These are phyloP conservation scores for Kazachstania africana DNA, from an alignment of 805 yeast genomes.

Conservation along the genomic window DNA sequence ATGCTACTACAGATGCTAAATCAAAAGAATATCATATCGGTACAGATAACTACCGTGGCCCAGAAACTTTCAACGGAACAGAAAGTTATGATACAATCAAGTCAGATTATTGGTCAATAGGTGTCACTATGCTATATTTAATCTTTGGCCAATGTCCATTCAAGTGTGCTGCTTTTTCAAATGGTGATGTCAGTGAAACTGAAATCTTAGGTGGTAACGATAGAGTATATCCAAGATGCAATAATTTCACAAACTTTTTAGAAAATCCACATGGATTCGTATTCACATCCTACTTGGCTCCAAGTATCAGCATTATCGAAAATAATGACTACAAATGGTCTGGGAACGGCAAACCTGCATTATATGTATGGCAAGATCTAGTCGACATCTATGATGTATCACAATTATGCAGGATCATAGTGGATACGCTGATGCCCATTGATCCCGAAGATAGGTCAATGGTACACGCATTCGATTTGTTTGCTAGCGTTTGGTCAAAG, in stretches of 20 bases:
- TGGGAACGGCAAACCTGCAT: slow-evolving; percentile 5
- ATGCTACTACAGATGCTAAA: slow-evolving; percentile 33
- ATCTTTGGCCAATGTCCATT: slow-evolving; percentile 82
- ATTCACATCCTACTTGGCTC: slow-evolving; percentile 14
- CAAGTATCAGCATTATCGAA: slow-evolving; percentile 7
- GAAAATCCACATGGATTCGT: slow-evolving; percentile 14
- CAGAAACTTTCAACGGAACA: slow-evolving; percentile 49
- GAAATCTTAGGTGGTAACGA: background rate
- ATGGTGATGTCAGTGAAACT: background rate
- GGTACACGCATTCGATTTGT: slow-evolving; percentile 3
- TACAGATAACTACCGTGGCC: slow-evolving; percentile 86
- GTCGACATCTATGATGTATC: slow-evolving; percentile 5
- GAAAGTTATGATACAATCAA: slow-evolving; percentile 52
- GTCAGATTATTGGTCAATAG: slow-evolving; percentile 83
- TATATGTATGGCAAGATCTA: slow-evolving; percentile 11
- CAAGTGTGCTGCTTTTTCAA: slow-evolving; percentile 23
- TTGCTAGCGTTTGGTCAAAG: slow-evolving; percentile 8
- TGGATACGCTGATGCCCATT: slow-evolving; percentile 6
- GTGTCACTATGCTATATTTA: slow-evolving; percentile 66
- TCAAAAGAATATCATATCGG: slow-evolving; percentile 40
- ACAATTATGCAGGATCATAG: slow-evolving; percentile 8
- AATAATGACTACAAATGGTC: slow-evolving; percentile 2
- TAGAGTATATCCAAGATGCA: slow-evolving; percentile 1
- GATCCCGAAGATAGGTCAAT: slow-evolving; percentile 8
- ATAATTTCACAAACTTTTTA: slow-evolving; percentile 32